Base-by-base conservation (phyloP, 495 filamentous ascomycete species). In the Chaetomium fimeti region DNA sequence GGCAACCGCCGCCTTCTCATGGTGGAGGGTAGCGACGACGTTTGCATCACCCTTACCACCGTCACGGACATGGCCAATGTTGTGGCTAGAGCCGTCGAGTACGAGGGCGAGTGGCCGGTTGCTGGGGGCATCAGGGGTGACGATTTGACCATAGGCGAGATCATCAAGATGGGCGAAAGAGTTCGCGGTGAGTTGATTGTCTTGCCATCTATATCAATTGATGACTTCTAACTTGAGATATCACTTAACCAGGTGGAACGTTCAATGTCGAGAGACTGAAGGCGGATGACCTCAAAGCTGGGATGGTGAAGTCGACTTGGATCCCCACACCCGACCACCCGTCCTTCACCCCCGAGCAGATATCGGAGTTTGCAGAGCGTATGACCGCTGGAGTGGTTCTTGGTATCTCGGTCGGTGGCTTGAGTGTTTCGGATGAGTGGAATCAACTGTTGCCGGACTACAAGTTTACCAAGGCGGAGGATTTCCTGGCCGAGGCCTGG, bases 91-190 rank as follows among this genome's bases (percentile, higher is more conserved):
- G 84, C 84, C 2, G 70, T 87, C 28, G 83, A 85, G 0, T 84
- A 76, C 57, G 76, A 82, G 18, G 84, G 83, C 24, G 76, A 77
- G 67, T 87, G 85, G 85, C 85, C 85, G 6, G 67, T 72, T 18
- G 62, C 77, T n/a, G 78, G 84, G 3, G 85, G 84, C 5, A 82
- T 87, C 57, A 62, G 68, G 29, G 85, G 85, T 11, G 78, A 75
- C 38, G 68, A 63, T 22, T 29, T 85, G 32, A 71, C 80, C 0
- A 49, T 83, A 15, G 60, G 64, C 6, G 60, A 85, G 49, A 6
- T 86, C 27, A 43, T 87, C 12, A 66, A 68, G 8, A 60, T 86
- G 2, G 82, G 78, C 0, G 77, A 79, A 69, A 81, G 73, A 68
- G 59, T 86, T 57, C 78, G 83, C 66, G 83, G 84, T 84, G 52